A percentile compares a stretch with the other conserved stretches of the same genome.
These are phyloP conservation scores for Penicillium palitans DNA, from an alignment of 2,329 filamentous ascomycete genomes.

Conservation along the genomic window DNA sequence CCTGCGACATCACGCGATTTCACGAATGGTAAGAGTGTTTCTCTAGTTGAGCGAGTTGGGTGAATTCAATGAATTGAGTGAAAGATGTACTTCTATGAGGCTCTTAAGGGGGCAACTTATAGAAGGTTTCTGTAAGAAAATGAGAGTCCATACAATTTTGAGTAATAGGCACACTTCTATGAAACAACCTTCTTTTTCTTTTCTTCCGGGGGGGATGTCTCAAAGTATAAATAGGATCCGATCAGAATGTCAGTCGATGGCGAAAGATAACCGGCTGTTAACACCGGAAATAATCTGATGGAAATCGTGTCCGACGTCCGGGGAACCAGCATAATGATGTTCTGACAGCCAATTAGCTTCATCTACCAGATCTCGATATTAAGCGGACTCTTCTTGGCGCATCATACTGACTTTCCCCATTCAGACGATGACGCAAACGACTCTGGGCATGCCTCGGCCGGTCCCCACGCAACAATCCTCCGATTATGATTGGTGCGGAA, in stretches of 20 bases:
- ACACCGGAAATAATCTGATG: conserved; percentile 7
- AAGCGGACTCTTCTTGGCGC: conserved; percentile 21
- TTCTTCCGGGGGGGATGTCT: conserved; percentile 6
- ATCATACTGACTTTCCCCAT: not conserved
- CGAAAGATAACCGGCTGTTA: conserved; percentile 9
- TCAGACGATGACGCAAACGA: conserved; percentile 25
- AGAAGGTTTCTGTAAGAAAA: conserved; percentile 33
- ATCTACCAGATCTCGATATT: conserved; percentile 10
- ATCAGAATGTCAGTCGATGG: conserved; percentile 12
- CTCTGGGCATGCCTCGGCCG: conserved; percentile 22
- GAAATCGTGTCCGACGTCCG: conserved; percentile 9
- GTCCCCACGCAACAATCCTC: conserved; percentile 10
- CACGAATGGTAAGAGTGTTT: not conserved
- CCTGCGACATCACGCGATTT: conserved; percentile 24
- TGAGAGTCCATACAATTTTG: conserved; percentile 35
- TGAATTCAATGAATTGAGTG: not conserved
- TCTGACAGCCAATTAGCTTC: conserved; percentile 13
- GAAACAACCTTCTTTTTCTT: conserved; percentile 1
- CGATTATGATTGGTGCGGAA: conserved; percentile 15
- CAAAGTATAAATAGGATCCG: conserved; percentile 21
- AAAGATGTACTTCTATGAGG: conserved; percentile 17
- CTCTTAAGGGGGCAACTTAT: conserved; percentile 35
- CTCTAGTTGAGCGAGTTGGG: conserved; percentile 5
- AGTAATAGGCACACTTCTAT: conserved; percentile 10
- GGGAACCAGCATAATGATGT: conserved; percentile 10